Percentiles rank a stretch among this genome's conserved stretches.
These are phyloP conservation scores for Cystobasidium slooffiae DNA, from an alignment of 1,284 basidiomycete genomes.

Conservation along the genomic window DNA sequence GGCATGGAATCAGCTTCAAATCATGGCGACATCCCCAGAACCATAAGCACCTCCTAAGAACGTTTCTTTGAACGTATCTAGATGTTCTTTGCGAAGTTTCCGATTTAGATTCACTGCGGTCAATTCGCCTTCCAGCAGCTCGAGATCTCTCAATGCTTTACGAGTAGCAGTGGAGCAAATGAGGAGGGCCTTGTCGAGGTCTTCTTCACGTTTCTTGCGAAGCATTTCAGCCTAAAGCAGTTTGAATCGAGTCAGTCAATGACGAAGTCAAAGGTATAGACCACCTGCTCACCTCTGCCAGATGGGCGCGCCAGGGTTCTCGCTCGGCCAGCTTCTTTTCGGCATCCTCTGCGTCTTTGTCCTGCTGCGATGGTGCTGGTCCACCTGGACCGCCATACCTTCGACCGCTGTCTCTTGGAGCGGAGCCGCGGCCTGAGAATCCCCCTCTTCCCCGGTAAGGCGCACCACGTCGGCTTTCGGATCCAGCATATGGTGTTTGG, in stretches of 20 bases:
- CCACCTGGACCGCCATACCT: neutral
- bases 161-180: constrained; percentile 8
- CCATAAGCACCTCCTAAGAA: neutral
- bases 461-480: neutral
- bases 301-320: constrained; percentile 3
- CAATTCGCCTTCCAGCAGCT: constrained; percentile 28
- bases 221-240: neutral
- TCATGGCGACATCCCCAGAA: constrained; percentile 20
- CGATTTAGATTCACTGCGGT: constrained; percentile 27
- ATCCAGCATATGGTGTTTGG: neutral
- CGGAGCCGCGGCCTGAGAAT: neutral
- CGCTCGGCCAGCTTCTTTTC: neutral
- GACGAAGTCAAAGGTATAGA: neutral
- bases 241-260: neutral
- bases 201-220: neutral
- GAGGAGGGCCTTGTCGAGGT: constrained; percentile 1
- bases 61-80: constrained; percentile 25
- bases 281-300: neutral
- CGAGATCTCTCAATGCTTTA: constrained; percentile 38
- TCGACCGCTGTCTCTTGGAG: neutral
- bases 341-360: neutral
- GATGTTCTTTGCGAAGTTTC: constrained; percentile 22
- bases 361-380: neutral
- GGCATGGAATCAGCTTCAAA: neutral
- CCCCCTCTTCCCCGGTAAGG: neutral